These are phyloP conservation scores for Rhizopogon vinicolor DNA, from an alignment of 768 basidiomycete genomes.

Conservation along the genomic window DNA sequence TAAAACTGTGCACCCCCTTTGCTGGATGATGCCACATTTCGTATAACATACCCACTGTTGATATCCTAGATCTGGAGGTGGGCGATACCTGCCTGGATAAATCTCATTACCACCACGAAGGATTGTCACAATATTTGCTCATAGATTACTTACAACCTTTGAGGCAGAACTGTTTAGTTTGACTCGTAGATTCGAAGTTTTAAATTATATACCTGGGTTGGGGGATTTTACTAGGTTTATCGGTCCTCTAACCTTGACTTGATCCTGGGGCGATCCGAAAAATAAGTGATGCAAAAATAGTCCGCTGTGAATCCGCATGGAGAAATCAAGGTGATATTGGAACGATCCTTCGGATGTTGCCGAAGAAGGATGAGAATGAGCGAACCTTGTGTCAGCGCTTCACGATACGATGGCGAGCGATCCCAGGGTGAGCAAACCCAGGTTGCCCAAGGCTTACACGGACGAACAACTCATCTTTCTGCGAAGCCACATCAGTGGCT, in stretches of 20 bases:
- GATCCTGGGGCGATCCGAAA: neutral
- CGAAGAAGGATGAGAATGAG: constrained; percentile 5
- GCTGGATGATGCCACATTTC: neutral
- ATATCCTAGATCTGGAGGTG: neutral
- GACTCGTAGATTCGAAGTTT: too few relatives aligned
- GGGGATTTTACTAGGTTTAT: too few relatives aligned
- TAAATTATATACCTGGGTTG: too few relatives aligned
- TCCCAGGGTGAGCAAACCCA: constrained; percentile 63
- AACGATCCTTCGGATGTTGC: constrained; percentile 23
- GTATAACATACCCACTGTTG: neutral
- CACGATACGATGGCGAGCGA: constrained; percentile 38
- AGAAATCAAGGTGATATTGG: constrained; percentile 9
- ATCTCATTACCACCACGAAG: too few relatives aligned
- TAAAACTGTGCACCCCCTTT: neutral
- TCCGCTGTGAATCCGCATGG: neutral
- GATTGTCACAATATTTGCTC: too few relatives aligned
- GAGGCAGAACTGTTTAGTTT: too few relatives aligned
- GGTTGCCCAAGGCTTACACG: constrained; percentile 60
- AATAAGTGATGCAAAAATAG: neutral
- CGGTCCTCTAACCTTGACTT: neutral
- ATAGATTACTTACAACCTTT: too few relatives aligned
- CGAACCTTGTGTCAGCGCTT: constrained; percentile 4
- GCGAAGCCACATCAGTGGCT: constrained; percentile 47
- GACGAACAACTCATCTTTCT: constrained; percentile 59
- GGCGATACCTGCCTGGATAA: too few relatives aligned